These are phyloP conservation scores for Botrytis cinerea DNA, from an alignment of 2,329 filamentous ascomycete genomes.

Conservation along the genomic window DNA sequence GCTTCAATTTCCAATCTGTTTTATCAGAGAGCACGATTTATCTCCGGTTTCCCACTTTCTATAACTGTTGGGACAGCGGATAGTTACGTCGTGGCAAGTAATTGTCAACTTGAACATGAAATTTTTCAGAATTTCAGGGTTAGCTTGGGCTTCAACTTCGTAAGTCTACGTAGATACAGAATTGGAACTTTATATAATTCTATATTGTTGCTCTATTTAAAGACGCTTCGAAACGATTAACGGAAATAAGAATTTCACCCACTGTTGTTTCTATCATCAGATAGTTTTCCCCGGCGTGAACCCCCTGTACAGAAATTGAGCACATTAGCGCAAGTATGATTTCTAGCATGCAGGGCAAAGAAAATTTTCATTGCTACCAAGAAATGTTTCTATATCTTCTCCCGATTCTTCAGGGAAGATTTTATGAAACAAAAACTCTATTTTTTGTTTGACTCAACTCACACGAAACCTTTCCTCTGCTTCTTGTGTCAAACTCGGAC, in stretches of 20 bases:
- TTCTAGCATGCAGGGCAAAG: not conserved
- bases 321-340: not conserved
- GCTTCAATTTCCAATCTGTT: not conserved
- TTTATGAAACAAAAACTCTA: not conserved
- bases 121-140: not conserved
- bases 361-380: not conserved
- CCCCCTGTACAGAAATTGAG: not conserved
- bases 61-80: no score
- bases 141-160: not conserved
- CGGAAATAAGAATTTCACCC: not conserved
- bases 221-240: not conserved
- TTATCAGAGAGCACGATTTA: not conserved
- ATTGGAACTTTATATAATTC: accelerated
- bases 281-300: not conserved
- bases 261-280: not conserved
- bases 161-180: accelerated
- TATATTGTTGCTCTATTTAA: not conserved
- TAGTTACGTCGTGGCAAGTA: no score
- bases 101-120: not conserved
- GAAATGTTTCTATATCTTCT: not conserved
- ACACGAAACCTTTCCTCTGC: not conserved
- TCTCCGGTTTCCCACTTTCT: not conserved
- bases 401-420: not conserved
- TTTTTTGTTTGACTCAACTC: not conserved
- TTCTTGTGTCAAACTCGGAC: not conserved